phyloP scores from a whole-genome alignment of 1,139 yeast genomes.

The Yamadazyma dendronema region DNA sequence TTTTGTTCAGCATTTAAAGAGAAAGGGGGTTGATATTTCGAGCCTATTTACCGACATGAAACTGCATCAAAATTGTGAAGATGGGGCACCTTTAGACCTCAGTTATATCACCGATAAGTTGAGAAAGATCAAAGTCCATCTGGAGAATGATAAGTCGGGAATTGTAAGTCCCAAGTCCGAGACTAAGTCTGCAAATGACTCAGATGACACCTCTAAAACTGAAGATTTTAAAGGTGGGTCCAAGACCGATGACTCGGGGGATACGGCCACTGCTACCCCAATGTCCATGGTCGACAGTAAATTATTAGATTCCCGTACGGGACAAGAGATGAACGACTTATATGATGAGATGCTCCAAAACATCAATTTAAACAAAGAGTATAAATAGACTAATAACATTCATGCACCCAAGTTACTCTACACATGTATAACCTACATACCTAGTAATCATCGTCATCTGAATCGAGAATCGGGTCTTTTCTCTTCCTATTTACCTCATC shows the following conservation, averaged over 20 bases:
- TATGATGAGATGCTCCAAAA: constrained; percentile 17
- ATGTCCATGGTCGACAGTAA: constrained; percentile 8
- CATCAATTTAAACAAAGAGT: constrained; percentile 15
- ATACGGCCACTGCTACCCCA: constrained; percentile 8
- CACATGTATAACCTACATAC: not conserved
- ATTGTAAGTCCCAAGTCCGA: not conserved
- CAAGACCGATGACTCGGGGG: not conserved
- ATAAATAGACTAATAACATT: constrained; percentile 17
- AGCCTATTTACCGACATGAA: constrained; percentile 39
- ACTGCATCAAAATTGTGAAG: constrained; percentile 3
- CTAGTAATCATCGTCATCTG: constrained; percentile 28
- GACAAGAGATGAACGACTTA: constrained; percentile 15
- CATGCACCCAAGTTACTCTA: constrained; percentile 6
- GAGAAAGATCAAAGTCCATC: constrained; percentile 1
- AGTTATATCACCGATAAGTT: constrained; percentile 15
- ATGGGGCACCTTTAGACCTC: constrained; percentile 13
- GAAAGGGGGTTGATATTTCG: constrained; percentile 50
- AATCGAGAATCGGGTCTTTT: constrained; percentile 20
- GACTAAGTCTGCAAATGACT: not conserved
- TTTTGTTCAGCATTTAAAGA: constrained; percentile 49
- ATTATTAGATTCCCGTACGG: constrained; percentile 4
- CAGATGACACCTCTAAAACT: not conserved
- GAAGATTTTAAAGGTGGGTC: not conserved
- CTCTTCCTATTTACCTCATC: constrained; percentile 26
- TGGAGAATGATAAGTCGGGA: not conserved